Evolutionary conservation across 176 grass and related monocot species (phyloP), one percentile per base, ranked within the genome.

Genomic region (Bolboschoenus planiculmis): DNA sequence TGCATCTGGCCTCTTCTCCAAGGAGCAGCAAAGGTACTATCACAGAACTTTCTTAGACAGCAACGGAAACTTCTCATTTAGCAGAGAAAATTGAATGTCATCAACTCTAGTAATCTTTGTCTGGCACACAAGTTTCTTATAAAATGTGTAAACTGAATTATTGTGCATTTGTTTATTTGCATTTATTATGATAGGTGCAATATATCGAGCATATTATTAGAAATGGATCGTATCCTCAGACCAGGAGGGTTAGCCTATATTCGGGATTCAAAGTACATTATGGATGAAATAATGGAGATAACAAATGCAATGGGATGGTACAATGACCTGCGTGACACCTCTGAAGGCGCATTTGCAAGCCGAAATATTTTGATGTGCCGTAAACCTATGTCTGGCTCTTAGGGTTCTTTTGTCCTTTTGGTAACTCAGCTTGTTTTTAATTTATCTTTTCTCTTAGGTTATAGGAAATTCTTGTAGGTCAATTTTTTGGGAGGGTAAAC

Each of bases 1-100:
- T 86, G 84, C 88, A 82, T 90, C 50, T 84, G 88, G 81, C 29
- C 64, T 90, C 5, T 87, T 90, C 43, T 90, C 88, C 18, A 75
- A 65, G n/a, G 88, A 90, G 64, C 60, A 84, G 63, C 76, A 87
- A 75, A 85, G 87, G 87, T 89, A 44, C 26, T 31, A 29, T 77
- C 44, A 33, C 15, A 53, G 6, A 30, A 6, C 5, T 51, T 48
- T 50, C 46, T 33, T 53, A 77, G 44, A 53, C 14, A 76, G 42
- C 29, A 51, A 9, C 33, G 11, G 11, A 44, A 23, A 36, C 7
- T 39, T 42, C 65, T 70, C 8, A 42, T 46, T 13, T 73, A 15
- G 40, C 27, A 24, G 23, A 46, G 20, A 73, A 40, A 24, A 51
- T 2, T n/a, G 40, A 76, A 77, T 77, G 24, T 20, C 46, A 53